These are phyloP conservation scores for Zygotorulaspora mrakii DNA, from an alignment of 1,139 yeast species.

Conservation along the genomic window DNA sequence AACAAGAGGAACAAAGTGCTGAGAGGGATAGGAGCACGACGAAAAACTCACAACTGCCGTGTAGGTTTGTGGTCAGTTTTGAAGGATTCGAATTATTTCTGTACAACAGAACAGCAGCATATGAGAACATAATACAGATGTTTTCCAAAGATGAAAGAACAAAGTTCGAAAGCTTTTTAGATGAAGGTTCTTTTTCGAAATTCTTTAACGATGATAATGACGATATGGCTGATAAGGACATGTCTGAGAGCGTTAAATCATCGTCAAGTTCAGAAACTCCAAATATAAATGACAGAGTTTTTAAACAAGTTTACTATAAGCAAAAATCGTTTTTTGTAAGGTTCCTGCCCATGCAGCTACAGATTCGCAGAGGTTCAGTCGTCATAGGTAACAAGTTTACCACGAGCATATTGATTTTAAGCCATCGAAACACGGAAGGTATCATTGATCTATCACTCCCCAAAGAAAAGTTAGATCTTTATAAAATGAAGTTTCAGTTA, in stretches of 20 bases:
- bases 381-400: slow-evolving; percentile 78
- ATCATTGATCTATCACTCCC: slow-evolving; percentile 55
- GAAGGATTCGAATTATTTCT: slow-evolving; percentile 81
- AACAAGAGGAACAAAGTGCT: slow-evolving; percentile 29
- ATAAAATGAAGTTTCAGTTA: slow-evolving; percentile 33
- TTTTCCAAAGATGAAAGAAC: slow-evolving; percentile 37
- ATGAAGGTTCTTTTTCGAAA: slow-evolving; percentile 18
- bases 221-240: slow-evolving; percentile 17
- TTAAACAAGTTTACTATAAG: slow-evolving; percentile 13
- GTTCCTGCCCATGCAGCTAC: slow-evolving; percentile 55
- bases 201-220: slow-evolving; percentile 14
- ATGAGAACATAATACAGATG: slow-evolving; percentile 56
- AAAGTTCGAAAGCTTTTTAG: slow-evolving; percentile 29
- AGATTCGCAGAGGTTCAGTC: slow-evolving; percentile 64
- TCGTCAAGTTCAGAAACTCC: slow-evolving; percentile 9
- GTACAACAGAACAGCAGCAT: slow-evolving; percentile 75
- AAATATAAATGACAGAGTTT: slow-evolving; percentile 25
- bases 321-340: slow-evolving; percentile 36
- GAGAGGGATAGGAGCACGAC: slow-evolving; percentile 39
- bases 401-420: slow-evolving; percentile 63
- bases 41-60: slow-evolving; percentile 50
- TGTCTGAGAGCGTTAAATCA: slow-evolving; percentile 13
- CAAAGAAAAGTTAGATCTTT: slow-evolving; percentile 51
- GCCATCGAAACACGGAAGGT: slow-evolving; percentile 58
- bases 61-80: slow-evolving; percentile 55